phyloP scores from a whole-genome alignment of 2,329 filamentous ascomycete species.

The Venturia aucupariae region DNA sequence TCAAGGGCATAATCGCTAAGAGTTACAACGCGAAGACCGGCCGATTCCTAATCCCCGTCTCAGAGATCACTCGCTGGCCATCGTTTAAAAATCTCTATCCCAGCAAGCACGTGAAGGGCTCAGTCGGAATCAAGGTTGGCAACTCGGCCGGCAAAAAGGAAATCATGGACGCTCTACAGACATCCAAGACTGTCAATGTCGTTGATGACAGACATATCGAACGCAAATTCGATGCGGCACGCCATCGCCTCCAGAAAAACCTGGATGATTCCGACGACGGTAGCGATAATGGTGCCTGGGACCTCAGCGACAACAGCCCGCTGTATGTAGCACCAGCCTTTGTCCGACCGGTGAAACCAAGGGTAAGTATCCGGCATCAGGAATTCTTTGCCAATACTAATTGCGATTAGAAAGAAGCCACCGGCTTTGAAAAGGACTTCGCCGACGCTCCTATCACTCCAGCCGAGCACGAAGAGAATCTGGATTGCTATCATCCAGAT shows the following conservation, averaged over 20 bases:
- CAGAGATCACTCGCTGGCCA: not conserved
- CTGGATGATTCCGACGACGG: not conserved
- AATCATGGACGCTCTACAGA: conserved; percentile 34
- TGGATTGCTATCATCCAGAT: conserved; percentile 49
- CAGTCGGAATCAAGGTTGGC: not conserved
- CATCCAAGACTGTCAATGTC: conserved; percentile 34
- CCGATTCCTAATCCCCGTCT: not conserved
- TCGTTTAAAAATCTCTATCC: not conserved
- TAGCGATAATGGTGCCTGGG: not conserved
- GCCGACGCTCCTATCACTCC: conserved; percentile 72
- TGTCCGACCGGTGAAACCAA: not conserved
- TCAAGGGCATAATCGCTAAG: not conserved
- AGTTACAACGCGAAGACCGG: not conserved
- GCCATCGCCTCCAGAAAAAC: not conserved
- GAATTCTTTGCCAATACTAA: not conserved
- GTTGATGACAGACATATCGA: conserved; percentile 33
- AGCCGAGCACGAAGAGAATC: conserved; percentile 56
- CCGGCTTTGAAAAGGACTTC: conserved; percentile 57
- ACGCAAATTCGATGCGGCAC: conserved; percentile 29
- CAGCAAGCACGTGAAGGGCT: not conserved
- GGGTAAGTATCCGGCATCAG: not conserved
- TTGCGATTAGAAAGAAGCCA: conserved; percentile 24
- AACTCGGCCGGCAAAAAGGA: conserved; percentile 16
- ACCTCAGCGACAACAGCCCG: not conserved
- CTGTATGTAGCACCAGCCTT: not conserved